Conservation (phyloP, 805 yeast genomes). For the Cyberlindnera petersonii region DNA sequence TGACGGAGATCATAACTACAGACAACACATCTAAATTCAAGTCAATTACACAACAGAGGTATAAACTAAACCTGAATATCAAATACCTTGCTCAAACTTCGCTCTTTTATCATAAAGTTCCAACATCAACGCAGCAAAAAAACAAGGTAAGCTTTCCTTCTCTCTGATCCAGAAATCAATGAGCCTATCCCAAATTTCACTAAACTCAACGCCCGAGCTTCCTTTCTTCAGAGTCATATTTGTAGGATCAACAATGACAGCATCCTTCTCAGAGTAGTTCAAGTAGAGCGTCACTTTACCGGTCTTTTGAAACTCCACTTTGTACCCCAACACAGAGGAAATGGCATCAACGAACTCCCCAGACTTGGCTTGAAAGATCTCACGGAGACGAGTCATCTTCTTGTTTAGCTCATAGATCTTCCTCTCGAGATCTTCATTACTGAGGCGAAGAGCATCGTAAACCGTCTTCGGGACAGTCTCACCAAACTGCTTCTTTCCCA, state of each 20-base stretch:
- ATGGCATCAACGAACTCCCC: slow-evolving; percentile 66
- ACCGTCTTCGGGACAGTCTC: slow-evolving; percentile 55
- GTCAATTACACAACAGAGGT: no score
- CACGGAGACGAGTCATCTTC: slow-evolving; percentile 46
- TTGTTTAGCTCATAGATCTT: slow-evolving; percentile 49
- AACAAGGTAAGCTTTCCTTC: slow-evolving; percentile 69
- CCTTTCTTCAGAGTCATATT: slow-evolving; percentile 47
- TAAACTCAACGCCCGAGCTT: slow-evolving; percentile 29
- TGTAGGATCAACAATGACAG: slow-evolving; percentile 54
- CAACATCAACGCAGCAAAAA: slow-evolving; percentile 69
- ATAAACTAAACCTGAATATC: no score
- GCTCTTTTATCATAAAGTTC: slow-evolving; percentile 42
- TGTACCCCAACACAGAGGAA: slow-evolving; percentile 65
- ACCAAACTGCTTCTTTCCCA: slow-evolving; percentile 27
- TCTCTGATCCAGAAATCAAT: slow-evolving; percentile 65
- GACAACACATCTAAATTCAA: no score
- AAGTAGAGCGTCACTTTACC: slow-evolving; percentile 52
- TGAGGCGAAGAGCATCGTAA: slow-evolving; percentile 57
- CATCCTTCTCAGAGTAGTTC: slow-evolving; percentile 40
- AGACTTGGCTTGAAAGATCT: slow-evolving; percentile 63
- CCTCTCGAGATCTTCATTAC: slow-evolving; percentile 43
- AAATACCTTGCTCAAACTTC: no score
- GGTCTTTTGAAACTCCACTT: slow-evolving; percentile 60
- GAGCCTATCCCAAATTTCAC: slow-evolving; percentile 39
- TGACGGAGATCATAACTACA: no score